Conservation (phyloP, 1,139 yeast species). For the Suhomyces guaymorum region DNA sequence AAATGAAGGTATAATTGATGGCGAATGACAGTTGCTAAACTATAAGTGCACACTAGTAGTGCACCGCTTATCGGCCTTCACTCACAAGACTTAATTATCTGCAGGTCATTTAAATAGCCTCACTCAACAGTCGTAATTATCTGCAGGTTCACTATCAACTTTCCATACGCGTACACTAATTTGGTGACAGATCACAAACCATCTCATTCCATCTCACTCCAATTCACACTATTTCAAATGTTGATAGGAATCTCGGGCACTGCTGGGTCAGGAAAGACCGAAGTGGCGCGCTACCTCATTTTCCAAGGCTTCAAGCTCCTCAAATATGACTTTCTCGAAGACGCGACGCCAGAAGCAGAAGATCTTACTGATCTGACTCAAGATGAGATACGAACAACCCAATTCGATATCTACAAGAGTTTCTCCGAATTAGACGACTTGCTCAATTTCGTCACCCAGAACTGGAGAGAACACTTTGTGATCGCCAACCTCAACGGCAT, state of each 20-base stretch:
- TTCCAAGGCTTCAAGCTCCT: conserved; percentile 55
- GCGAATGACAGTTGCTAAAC: too few species aligned
- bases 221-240: conserved; percentile 45
- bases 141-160: too few species aligned
- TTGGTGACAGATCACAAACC: too few species aligned
- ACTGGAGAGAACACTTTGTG: conserved; percentile 70
- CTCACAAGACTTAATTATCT: too few species aligned
- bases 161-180: background rate
- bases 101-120: too few species aligned
- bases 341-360: conserved; percentile 9
- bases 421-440: conserved; percentile 40
- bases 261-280: conserved; percentile 66
- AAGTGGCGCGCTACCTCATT: conserved; percentile 58
- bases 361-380: background rate
- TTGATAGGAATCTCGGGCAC: conserved; percentile 78
- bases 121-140: too few species aligned
- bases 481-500: conserved; percentile 50
- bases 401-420: conserved; percentile 5
- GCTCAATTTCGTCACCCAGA: conserved; percentile 62
- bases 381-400: conserved; percentile 4
- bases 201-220: background rate
- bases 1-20: too few species aligned
- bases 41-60: too few species aligned
- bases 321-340: background rate
- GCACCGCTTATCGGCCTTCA: too few species aligned